Percentiles rank a stretch among this genome's conserved stretches.
These are phyloP conservation scores for Trametopsis cervina DNA, from an alignment of 768 basidiomycete species.

Conservation along the genomic window DNA sequence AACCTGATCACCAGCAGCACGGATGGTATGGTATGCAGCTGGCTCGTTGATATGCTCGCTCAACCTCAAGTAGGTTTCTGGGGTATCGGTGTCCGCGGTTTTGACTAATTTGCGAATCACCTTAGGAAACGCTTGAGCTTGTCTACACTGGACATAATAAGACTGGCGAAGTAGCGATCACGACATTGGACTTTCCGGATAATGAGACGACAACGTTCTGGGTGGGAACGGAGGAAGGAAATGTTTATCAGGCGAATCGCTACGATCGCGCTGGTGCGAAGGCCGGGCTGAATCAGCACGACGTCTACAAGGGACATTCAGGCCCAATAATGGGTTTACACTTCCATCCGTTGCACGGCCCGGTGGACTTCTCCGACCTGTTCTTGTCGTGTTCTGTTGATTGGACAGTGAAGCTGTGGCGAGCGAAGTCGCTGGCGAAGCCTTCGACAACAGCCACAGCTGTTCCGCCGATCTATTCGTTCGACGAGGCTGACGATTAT, in stretches of 20 bases:
- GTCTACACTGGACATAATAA: slow-evolving; percentile 89
- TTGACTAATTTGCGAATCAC: not conserved
- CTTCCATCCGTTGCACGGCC: slow-evolving; percentile 89
- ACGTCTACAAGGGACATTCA: slow-evolving; percentile 87
- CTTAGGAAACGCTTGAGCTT: slow-evolving; percentile 88
- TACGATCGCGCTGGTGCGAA: slow-evolving; percentile 97
- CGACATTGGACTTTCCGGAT: slow-evolving; percentile 88
- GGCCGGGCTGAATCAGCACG: slow-evolving; percentile 89
- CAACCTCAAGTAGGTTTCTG: slow-evolving; percentile 73
- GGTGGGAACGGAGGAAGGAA: slow-evolving; percentile 98
- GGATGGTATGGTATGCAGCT: slow-evolving; percentile 94
- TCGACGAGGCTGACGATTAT: slow-evolving; percentile 97
- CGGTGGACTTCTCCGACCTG: slow-evolving; percentile 92
- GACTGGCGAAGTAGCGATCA: slow-evolving; percentile 94
- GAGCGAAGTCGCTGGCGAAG: slow-evolving; percentile 71
- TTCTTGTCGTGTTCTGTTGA: slow-evolving; percentile 92
- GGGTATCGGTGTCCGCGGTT: not conserved
- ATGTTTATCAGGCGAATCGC: slow-evolving; percentile 92
- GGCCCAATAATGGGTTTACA: slow-evolving; percentile 93
- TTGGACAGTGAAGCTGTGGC: slow-evolving; percentile 98
- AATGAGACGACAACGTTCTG: slow-evolving; percentile 97
- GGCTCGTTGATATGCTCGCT: slow-evolving; percentile 98
- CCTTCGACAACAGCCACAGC: slow-evolving; percentile 49
- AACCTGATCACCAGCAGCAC: slow-evolving; percentile 96
- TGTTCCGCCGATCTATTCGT: slow-evolving; percentile 81